A percentile compares a stretch with the other conserved stretches of the same genome.
Evolutionary conservation across 495 filamentous ascomycete species (phyloP).

Genomic region (Aspergillus steynii): DNA sequence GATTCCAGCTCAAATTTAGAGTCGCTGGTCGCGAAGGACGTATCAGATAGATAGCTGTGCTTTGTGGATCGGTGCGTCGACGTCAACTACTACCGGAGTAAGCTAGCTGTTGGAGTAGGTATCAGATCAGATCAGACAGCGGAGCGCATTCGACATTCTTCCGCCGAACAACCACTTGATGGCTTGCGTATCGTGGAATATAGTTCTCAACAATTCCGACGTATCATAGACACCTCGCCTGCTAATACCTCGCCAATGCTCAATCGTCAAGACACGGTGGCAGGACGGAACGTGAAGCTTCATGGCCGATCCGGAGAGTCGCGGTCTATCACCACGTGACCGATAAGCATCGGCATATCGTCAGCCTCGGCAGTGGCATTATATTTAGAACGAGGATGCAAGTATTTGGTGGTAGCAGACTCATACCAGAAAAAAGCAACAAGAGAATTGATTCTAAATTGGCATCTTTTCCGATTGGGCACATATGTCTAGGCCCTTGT

Average conservation of each 20-base stretch:
- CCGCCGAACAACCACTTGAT: constrained; percentile 1
- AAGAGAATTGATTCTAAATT: no score
- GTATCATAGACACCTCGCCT: neutral
- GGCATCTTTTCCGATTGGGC: no score
- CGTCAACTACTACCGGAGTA: neutral
- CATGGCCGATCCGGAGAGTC: constrained; percentile 6
- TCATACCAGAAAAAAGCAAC: no score
- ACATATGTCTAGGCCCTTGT: no score
- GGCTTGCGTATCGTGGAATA: neutral
- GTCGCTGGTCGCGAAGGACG: neutral
- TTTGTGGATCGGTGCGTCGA: constrained; percentile 11
- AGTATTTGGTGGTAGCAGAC: no score
- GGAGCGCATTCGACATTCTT: constrained; percentile 9
- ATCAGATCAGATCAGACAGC: neutral
- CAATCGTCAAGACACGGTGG: constrained; percentile 15
- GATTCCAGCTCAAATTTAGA: neutral
- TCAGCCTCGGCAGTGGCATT: neutral
- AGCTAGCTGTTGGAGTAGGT: neutral
- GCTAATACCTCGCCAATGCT: neutral
- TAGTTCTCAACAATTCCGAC: neutral
- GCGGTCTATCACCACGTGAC: constrained; percentile 10
- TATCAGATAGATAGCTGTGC: neutral
- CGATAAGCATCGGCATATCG: constrained; percentile 5
- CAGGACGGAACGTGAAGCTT: constrained; percentile 14
- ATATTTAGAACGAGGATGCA: no score